Evolutionary conservation across 2,329 filamentous ascomycete genomes (phyloP).

Genomic region (Ophiostoma pallidulum): DNA sequence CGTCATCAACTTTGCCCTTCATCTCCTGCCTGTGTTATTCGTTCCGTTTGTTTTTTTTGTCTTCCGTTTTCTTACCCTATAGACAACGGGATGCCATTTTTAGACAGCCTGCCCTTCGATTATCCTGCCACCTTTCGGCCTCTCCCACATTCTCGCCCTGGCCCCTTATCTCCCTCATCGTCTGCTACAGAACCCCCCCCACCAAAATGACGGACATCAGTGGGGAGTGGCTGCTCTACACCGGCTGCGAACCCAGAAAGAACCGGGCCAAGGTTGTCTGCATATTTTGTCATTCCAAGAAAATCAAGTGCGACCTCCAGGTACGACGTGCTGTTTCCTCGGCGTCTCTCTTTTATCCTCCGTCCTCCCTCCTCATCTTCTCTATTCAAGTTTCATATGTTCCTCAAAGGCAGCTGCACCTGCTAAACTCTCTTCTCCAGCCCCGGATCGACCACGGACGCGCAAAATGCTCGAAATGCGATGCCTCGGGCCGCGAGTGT

Average conservation of each 20-base stretch:
- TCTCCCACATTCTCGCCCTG: no score
- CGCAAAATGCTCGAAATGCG: slow-evolving; percentile 1
- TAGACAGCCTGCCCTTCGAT: no score
- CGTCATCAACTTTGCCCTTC: no score
- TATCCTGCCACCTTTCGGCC: no score
- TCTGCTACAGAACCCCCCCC: neutral
- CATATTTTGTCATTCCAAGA: slow-evolving; percentile 7
- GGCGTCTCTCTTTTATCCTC: no score
- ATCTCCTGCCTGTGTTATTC: no score
- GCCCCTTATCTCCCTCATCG: no score
- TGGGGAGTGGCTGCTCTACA: slow-evolving; percentile 8
- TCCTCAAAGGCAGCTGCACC: no score
- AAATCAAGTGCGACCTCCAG: slow-evolving; percentile 7
- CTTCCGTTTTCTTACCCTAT: neutral
- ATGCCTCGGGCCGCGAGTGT: slow-evolving; percentile 4
- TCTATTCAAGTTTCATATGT: no score
- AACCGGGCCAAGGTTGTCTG: slow-evolving; percentile 5
- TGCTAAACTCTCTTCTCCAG: no score
- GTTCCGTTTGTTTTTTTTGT: neutral
- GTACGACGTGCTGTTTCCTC: no score
- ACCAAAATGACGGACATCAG: slow-evolving; percentile 2
- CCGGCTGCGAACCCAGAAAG: slow-evolving; percentile 5
- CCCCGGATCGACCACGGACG: slow-evolving; percentile 3
- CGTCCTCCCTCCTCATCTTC: neutral
- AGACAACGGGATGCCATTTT: no score